A percentile compares a stretch with the other conserved stretches of the same genome.
These are phyloP conservation scores for Tylopilus orsonianus DNA, from an alignment of 1,284 basidiomycete species.

Conservation along the genomic window DNA sequence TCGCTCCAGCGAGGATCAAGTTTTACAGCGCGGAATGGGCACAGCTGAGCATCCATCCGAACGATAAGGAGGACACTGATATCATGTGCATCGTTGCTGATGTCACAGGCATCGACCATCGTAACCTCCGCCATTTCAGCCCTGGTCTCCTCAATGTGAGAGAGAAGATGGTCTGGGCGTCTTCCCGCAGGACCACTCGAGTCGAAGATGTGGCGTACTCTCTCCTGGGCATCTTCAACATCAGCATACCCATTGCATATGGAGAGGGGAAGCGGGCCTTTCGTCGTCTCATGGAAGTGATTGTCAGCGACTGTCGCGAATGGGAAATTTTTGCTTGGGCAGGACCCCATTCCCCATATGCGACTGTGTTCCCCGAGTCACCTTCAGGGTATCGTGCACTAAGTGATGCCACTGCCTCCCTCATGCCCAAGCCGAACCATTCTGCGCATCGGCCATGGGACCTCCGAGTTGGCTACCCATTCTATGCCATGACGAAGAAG, in stretches of 20 bases:
- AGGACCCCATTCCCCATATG: slow-evolving; percentile 21
- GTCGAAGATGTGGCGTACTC: slow-evolving; percentile 24
- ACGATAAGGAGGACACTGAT: slow-evolving; percentile 20
- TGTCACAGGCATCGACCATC: slow-evolving; percentile 9
- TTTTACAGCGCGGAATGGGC: slow-evolving; percentile 20
- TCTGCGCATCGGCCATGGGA: slow-evolving; percentile 12
- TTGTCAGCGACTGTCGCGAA: slow-evolving; percentile 16
- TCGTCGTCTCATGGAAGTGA: slow-evolving; percentile 24
- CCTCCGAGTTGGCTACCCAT: slow-evolving; percentile 16
- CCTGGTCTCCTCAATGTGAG: slow-evolving; percentile 17
- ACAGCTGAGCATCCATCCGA: slow-evolving; percentile 1
- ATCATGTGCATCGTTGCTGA: slow-evolving; percentile 9
- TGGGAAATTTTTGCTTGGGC: slow-evolving; percentile 23
- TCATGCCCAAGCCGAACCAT: not conserved
- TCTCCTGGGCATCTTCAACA: slow-evolving; percentile 24
- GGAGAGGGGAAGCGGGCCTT: slow-evolving; percentile 29
- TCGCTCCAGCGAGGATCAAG: slow-evolving; percentile 21
- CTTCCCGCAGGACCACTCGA: slow-evolving; percentile 15
- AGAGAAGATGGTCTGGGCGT: slow-evolving; percentile 27
- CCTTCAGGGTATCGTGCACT: slow-evolving; percentile 18
- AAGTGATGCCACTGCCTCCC: not conserved
- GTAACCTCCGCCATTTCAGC: slow-evolving; percentile 15
- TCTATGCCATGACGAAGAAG: slow-evolving; percentile 23
- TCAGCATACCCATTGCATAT: slow-evolving; percentile 25
- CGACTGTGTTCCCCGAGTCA: slow-evolving; percentile 21